phyloP scores from a whole-genome alignment of 495 filamentous ascomycete species.

The Hypoxylon fragiforme region DNA sequence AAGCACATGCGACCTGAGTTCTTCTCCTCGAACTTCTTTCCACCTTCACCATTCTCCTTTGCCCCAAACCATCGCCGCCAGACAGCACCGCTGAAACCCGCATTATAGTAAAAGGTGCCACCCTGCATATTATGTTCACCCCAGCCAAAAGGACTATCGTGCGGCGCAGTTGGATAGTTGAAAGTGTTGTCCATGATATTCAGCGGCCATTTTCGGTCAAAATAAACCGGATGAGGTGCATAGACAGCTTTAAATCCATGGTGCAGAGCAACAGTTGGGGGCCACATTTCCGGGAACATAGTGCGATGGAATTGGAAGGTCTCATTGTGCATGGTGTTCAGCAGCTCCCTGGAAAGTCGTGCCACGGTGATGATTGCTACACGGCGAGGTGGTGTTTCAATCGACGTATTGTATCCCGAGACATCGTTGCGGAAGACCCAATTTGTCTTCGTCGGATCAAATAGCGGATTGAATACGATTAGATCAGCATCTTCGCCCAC shows the following conservation, averaged over 20 bases:
- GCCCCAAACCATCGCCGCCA: constrained; percentile 55
- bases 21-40: constrained; percentile 39
- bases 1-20: constrained; percentile 78
- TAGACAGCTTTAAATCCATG: constrained; percentile 88
- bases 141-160: constrained; percentile 56
- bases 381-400: constrained; percentile 67
- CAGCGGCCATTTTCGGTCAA: constrained; percentile 76
- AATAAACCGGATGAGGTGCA: constrained; percentile 78
- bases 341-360: constrained; percentile 70
- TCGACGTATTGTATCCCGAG: constrained; percentile 72
- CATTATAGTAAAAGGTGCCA: constrained; percentile 54
- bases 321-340: constrained; percentile 80
- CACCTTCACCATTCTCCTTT: constrained; percentile 49
- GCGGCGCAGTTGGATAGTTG: constrained; percentile 58
- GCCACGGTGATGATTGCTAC: constrained; percentile 75
- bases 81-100: constrained; percentile 46
- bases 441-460: constrained; percentile 54
- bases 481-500: constrained; percentile 63
- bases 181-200: constrained; percentile 73
- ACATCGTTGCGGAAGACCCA: constrained; percentile 66
- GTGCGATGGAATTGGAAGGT: constrained; percentile 70
- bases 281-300: constrained; percentile 90
- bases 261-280: constrained; percentile 72
- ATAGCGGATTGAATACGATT: constrained; percentile 56
- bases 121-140: constrained; percentile 56